Evolutionary conservation across 2,329 filamentous ascomycete species (phyloP), one percentile per base, ranked within the genome.

Genomic region (Beauveria sp.): DNA sequence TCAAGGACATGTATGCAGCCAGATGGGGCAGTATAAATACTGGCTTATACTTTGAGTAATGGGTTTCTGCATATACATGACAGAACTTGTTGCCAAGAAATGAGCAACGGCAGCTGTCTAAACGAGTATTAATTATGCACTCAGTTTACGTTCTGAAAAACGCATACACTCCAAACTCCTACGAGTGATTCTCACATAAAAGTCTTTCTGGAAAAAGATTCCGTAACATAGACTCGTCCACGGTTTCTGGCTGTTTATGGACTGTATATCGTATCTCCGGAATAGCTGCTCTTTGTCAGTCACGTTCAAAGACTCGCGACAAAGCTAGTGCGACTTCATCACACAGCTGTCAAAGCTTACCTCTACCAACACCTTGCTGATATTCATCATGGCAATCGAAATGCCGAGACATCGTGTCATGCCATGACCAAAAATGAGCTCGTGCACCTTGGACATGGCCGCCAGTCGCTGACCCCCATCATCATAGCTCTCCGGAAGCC

Each of bases 41-140:
- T 24, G 55, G 55, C 18, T 26, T 58, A 10, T 16, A n/a, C 28
- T 84, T 83, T 65, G 76, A 91, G 42, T 56, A 34, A 34, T 34
- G 3, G 30, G 30, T 34, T 34, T 34, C 30, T 34, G 30, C 10
- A 34, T 14, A 34, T 5, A 34, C 30, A 34, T 14, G 30, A 14
- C 30, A 5, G 5, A 34, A 14, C 1, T 10, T 34, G 30, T 34
- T 34, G 43, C 20, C n/a, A 20, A n/a, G 3, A 8, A 46, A 22
- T 46, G 43, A 20, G 20, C 12, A 46, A 12, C 20, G 43, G 43
- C 20, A 12, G 18, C 20, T 24, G 10, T 20, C 4, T 10, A 22
- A 24, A 9, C 8, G 3, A n/a, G 5, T 9, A 30, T 49, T 10
- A 26, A 14, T 34, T 51, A n/a, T 14, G 8, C 10, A 7, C 10